Evolutionary conservation across 345 rosid genomes (phyloP), one percentile per base, ranked within the genome.

Genomic region (Mallotus nudiflorus): DNA sequence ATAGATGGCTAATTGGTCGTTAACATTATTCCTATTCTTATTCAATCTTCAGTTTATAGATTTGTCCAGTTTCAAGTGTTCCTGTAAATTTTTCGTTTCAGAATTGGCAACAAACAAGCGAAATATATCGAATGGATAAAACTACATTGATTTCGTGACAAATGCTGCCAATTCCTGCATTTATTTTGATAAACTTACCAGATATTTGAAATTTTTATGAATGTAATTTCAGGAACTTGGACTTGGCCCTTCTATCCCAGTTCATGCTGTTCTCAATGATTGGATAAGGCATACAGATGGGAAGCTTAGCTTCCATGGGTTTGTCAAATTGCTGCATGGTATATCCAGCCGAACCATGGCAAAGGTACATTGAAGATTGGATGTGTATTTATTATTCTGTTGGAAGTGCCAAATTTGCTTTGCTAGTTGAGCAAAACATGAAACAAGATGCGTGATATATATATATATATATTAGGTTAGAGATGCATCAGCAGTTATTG

Each of bases 271-370:
- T 55, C 96, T 95, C 56, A 89, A 92, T 4, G 99, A 95, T 67
- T 95, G 99, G 99, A 85, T 95, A 61, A 83, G 97, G 74, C 97
- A 95, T 66, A 84, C 92, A 0, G 97, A 95, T 82, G 99, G 99
- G 48, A 90, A 92, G 80, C 89, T 95, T 66, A 95, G 99, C 78
- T 95, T 95, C 78, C 89, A 85, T 0, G 99, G 99, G 22, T 95
- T 92, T 72, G 85, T 92, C 55, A 95, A 92, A 75, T 75, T 95
- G 82, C 75, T 95, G 76, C 97, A 89, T 65, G 97, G 98, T 42
- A 81, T 82, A 29, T 89, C 99, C 0, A 88, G 89, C 75, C 91
- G 96, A 50, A 54, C 75, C 63, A 9, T 76, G 19, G 62, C 75
- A 1, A 71, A 76, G 49, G 68, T 40, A 12, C 40, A 48, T 16